Conservation (phyloP, 2,329 filamentous ascomycete species). For the Aureobasidium sp. region DNA sequence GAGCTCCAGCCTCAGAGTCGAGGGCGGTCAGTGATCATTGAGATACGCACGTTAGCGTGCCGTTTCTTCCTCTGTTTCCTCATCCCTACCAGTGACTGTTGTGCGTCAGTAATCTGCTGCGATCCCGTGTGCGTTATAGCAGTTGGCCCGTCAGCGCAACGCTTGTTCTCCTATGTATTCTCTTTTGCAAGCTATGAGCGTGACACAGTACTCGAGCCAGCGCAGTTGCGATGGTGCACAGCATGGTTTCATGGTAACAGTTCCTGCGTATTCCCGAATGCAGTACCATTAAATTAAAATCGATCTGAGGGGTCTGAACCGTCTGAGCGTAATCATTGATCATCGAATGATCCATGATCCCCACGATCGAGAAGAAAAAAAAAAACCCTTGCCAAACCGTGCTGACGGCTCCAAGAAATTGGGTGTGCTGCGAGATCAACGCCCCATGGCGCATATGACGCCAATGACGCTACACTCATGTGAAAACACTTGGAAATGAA, state of each 20-base stretch:
- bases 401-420: conserved; percentile 11
- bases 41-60: conserved; percentile 2
- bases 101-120: conserved; percentile 10
- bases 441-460: conserved; percentile 6
- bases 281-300: not conserved
- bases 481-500: conserved; percentile 9
- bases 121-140: not conserved
- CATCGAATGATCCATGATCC: not conserved
- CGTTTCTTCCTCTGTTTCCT: not conserved
- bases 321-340: not conserved
- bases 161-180: not conserved
- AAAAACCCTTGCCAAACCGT: not conserved
- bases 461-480: conserved; percentile 10
- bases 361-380: conserved; percentile 1
- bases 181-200: not conserved
- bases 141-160: conserved; percentile 2
- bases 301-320: not conserved
- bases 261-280: not conserved
- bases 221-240: not conserved
- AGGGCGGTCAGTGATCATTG: not conserved
- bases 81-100: conserved; percentile 5
- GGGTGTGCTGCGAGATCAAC: not conserved
- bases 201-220: not conserved
- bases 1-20: not conserved
- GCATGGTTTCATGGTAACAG: not conserved